Evolutionary conservation across 768 basidiomycete species (phyloP), one percentile per base, ranked within the genome.

Genomic region (Hypholoma fasciculare): DNA sequence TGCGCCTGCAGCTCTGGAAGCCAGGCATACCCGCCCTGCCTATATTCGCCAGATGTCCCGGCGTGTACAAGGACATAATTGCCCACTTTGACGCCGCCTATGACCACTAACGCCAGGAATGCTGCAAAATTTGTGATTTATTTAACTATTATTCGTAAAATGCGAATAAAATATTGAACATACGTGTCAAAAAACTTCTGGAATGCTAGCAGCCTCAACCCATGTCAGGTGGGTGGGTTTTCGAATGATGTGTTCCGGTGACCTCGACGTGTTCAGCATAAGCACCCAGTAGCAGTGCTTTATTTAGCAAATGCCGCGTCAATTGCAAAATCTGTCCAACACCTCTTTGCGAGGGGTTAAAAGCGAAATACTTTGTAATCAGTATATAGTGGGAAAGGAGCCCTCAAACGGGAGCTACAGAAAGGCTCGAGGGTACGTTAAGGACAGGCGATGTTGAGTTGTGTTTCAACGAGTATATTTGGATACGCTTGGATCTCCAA

Each of bases 141-240:
- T 43, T 39, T 37, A 27, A 38, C 40, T 36, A 49, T 54, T 27
- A 17, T 26, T 39, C 26, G 38, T 26, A 14, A 23, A 60, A 27
- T 20, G 36, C 17, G 48, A n/a, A 16, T 26, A 46, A 23, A 12
- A 36, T 23, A 37, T 27, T 20, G 13, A 13, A 75, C 61, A 47
- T 63, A 86, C 94, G 94, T 54, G 96, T 97, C 55, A 97, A 74
- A 89, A 96, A 59, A 83, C 87, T 74, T 98, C 96, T 0, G 92
- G 92, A 40, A 97, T 85, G 63, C 86, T 88, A 13, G 95, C 94
- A 8, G 93, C 94, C 67, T 97, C 87, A 0, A 76, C 79, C 90
- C 90, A 96, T 30, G 86, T 83, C 59, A 98, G 75, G 68, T 87
- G 73, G 26, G 70, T 68, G 7, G 94, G 93, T 71, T 98, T 97